These are phyloP conservation scores for Fusarium lyarnte DNA, from an alignment of 2,329 filamentous ascomycete genomes.

Conservation along the genomic window DNA sequence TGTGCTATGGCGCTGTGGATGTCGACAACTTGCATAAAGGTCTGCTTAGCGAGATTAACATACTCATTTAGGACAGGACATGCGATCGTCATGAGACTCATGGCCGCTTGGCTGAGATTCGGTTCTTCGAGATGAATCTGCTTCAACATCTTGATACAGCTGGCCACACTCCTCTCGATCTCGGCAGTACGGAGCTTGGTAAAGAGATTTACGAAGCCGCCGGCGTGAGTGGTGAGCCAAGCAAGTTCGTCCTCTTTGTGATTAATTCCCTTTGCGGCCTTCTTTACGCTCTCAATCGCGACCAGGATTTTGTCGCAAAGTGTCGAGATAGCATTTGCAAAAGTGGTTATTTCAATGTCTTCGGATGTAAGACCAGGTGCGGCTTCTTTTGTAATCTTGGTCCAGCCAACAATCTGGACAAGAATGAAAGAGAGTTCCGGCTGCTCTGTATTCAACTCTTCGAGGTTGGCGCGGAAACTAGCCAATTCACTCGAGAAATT, in stretches of 20 bases:
- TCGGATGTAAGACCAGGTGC: constrained; percentile 7
- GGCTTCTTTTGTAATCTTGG: constrained; percentile 48
- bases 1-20: constrained; percentile 78
- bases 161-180: constrained; percentile 56
- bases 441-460: constrained; percentile 50
- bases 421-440: constrained; percentile 73
- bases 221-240: constrained; percentile 56
- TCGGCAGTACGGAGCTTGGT: constrained; percentile 68
- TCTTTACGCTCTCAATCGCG: constrained; percentile 77
- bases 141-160: constrained; percentile 52
- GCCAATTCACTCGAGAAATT: constrained; percentile 51
- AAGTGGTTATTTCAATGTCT: constrained; percentile 48
- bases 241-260: constrained; percentile 49
- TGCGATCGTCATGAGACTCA: constrained; percentile 47
- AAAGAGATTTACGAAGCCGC: constrained; percentile 62
- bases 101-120: constrained; percentile 43
- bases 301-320: constrained; percentile 82
- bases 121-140: constrained; percentile 44
- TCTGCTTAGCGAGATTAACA: constrained; percentile 65
- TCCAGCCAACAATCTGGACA: constrained; percentile 74
- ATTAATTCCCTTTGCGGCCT: constrained; percentile 56
- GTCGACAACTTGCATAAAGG: constrained; percentile 66
- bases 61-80: constrained; percentile 82
- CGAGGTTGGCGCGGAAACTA: constrained; percentile 54
- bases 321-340: constrained; percentile 68